Evolutionary conservation across 1,284 basidiomycete genomes (phyloP), one percentile per base, ranked within the genome.

Genomic region (Phlebopus sp.): DNA sequence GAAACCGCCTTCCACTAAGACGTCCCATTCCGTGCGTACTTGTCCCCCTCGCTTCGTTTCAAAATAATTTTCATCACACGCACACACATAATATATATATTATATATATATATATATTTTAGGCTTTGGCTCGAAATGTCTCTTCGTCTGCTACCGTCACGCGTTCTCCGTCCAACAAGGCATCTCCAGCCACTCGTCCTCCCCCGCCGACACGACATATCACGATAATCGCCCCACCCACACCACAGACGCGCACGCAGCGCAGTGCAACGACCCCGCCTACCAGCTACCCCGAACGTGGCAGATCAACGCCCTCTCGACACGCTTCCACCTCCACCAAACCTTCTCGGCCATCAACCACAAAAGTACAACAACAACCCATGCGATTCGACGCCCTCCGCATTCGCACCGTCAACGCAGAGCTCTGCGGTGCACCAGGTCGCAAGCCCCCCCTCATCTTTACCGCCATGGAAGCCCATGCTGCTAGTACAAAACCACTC

Each of bases 381-480:
- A 55, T 63, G 58, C 17, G 57, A 13, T 59, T 47, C 32, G 59
- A 60, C 56, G 40, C 59, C 15, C 47, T 59, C 13, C 60, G 23
- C 7, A 27, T 10, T 19, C 37, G 63, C 42, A 52, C 59, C 1
- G 47, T 56, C 18, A 59, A 56, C 27, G 6, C 51, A 13, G 52
- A 53, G 3, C n/a, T 35, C n/a, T 29, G 38, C 0, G n/a, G 43
- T 11, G 47, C 40, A 4, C 51, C 56, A 1, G n/a, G 63, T 6
- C 59, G 58, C 32, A 69, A 59, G 19, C 71, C 71, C 4, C 74
- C 72, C 0, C 59, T 75, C 5, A 75, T 74, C 13, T 74, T 75
- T 29, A 9, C 27, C 27, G 27, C 27, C 27, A 9, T 9, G 2
- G 2, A 29, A 29, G 27, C n/a, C n/a, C n/a, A n/a, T n/a, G n/a